These are phyloP conservation scores for Torulaspora globosa DNA, from an alignment of 1,139 yeast species.

Conservation along the genomic window DNA sequence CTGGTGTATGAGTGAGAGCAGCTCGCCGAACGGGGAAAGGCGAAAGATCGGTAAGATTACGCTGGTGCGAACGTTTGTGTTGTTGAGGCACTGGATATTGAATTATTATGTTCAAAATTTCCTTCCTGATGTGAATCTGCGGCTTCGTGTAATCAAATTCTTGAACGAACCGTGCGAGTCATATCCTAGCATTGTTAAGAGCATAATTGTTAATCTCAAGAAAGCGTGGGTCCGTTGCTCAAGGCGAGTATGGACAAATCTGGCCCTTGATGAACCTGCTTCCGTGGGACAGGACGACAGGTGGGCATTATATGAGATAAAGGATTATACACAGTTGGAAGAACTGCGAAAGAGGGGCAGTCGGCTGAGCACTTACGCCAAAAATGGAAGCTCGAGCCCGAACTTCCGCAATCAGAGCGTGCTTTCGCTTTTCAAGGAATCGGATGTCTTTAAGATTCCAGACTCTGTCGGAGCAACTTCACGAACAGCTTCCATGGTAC, in stretches of 20 bases:
- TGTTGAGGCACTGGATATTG: constrained; percentile 81
- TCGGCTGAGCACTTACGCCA: constrained; percentile 32
- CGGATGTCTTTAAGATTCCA: constrained; percentile 25
- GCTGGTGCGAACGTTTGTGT: constrained; percentile 80
- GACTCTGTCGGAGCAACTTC: constrained; percentile 9
- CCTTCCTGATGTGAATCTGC: constrained; percentile 43
- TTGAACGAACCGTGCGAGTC: constrained; percentile 40
- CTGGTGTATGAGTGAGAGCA: constrained; percentile 59
- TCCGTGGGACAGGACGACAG: constrained; percentile 15
- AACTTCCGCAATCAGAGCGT: constrained; percentile 34
- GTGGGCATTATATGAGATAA: constrained; percentile 28
- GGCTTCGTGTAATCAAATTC: constrained; percentile 47
- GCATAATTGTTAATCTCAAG: constrained; percentile 43
- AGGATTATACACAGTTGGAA: constrained; percentile 25
- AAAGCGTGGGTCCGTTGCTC: constrained; percentile 38
- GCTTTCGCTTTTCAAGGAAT: constrained; percentile 28
- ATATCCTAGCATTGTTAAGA: constrained; percentile 41
- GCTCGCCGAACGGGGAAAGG: constrained; percentile 31
- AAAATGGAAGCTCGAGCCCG: constrained; percentile 35
- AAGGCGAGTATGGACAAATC: constrained; percentile 30
- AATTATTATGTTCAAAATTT: constrained; percentile 74
- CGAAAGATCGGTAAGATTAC: constrained; percentile 61
- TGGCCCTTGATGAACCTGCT: constrained; percentile 23
- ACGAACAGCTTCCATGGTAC: constrained; percentile 35
- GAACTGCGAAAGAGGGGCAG: constrained; percentile 23